A percentile compares a stretch with the other conserved stretches of the same genome.
phyloP scores from a whole-genome alignment of 208 protist genomes.

The Leishmania turanica region DNA sequence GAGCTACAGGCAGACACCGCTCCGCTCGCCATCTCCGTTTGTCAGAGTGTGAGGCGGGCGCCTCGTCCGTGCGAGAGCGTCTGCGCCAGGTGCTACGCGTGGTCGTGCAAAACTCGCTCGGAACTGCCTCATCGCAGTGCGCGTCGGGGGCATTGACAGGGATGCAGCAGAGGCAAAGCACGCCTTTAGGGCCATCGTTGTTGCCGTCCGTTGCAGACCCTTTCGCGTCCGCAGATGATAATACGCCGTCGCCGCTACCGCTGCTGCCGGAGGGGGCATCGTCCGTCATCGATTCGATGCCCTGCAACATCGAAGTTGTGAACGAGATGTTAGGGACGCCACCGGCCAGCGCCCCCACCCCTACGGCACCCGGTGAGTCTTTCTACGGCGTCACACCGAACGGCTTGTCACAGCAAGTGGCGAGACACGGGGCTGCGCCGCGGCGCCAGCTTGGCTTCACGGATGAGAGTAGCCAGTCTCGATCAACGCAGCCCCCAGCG shows the following conservation, averaged over 20 bases:
- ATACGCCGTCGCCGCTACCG: neutral
- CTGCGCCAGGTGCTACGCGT: constrained; percentile 34
- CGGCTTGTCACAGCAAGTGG: neutral
- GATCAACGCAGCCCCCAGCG: neutral
- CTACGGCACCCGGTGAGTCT: neutral
- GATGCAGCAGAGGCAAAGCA: neutral
- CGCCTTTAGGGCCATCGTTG: neutral
- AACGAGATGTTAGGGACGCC: neutral
- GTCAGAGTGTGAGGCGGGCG: neutral
- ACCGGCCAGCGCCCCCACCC: neutral
- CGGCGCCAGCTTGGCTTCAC: constrained; percentile 13
- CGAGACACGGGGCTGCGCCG: neutral
- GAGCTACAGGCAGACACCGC: neutral
- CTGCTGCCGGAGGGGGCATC: neutral
- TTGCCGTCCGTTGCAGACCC: neutral
- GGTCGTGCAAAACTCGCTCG: constrained; percentile 9
- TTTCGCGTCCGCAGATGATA: neutral
- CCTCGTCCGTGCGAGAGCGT: constrained; percentile 35
- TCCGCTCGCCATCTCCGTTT: neutral
- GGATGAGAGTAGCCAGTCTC: neutral
- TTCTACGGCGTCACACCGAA: neutral
- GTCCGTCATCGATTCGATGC: neutral
- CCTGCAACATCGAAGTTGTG: neutral
- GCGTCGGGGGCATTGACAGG: neutral
- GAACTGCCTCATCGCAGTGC: neutral